phyloP scores from a whole-genome alignment of 345 rosid species.

The Populus simonii region DNA sequence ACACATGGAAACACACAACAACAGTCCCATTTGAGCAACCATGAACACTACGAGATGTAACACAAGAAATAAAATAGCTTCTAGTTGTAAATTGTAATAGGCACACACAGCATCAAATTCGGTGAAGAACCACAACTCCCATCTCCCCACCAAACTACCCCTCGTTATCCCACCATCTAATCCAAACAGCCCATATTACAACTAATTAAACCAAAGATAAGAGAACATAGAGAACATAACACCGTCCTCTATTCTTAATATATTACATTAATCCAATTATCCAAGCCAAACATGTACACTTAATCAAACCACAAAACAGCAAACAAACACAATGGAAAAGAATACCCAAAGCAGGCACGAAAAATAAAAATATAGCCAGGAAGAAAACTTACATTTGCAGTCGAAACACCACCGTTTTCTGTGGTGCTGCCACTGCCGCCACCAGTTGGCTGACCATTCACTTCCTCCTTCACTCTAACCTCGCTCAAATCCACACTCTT shows the following conservation, averaged over 20 bases:
- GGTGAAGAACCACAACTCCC: background rate
- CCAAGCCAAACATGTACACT: background rate
- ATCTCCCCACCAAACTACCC: background rate
- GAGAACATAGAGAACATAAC: background rate
- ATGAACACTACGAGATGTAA: background rate
- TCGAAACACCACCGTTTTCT: conserved; percentile 22
- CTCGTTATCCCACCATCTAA: background rate
- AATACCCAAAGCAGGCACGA: background rate
- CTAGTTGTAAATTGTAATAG: background rate
- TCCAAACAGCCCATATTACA: background rate
- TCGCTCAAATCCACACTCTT: conserved; percentile 19
- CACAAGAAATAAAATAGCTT: background rate
- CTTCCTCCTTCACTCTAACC: conserved; percentile 32
- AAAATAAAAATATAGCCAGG: background rate
- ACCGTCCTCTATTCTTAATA: background rate
- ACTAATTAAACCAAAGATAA: background rate
- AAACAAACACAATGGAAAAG: background rate
- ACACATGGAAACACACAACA: background rate
- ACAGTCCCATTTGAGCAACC: background rate
- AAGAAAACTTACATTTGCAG: conserved; percentile 49
- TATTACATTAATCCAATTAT: background rate
- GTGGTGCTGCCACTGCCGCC: background rate
- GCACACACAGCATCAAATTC: background rate
- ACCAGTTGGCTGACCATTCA: conserved; percentile 23
- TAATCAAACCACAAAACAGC: background rate